Percentiles rank a stretch among this genome's conserved stretches.
These are phyloP conservation scores for Nyctanthes arbortristis DNA, from an alignment of 257 asterid species.

Conservation along the genomic window DNA sequence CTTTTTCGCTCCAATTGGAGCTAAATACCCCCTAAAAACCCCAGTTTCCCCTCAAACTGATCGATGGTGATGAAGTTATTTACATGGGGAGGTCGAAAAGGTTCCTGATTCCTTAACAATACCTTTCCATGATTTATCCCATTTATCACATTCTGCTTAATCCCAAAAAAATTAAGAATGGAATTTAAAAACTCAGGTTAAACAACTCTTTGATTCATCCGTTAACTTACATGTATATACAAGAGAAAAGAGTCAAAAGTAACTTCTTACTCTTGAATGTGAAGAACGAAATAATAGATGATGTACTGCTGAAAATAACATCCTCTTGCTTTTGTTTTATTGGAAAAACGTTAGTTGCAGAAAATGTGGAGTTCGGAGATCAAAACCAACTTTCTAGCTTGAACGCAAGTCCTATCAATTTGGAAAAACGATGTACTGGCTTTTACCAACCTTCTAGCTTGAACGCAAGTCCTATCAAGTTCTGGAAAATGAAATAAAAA, in stretches of 20 bases:
- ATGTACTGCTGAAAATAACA: constrained; percentile 61
- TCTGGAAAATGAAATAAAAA: too few relatives aligned
- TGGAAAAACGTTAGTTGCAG: neutral
- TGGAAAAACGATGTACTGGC: too few relatives aligned
- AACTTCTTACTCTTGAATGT: constrained; percentile 49
- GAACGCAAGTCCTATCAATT: too few relatives aligned
- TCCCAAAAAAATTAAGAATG: neutral
- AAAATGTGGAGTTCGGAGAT: too few relatives aligned
- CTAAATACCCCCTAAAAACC: constrained; percentile 66
- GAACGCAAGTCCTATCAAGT: too few relatives aligned
- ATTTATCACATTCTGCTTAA: constrained; percentile 59
- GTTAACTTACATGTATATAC: neutral
- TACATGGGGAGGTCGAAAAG: constrained; percentile 24
- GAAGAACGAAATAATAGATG: constrained; percentile 54
- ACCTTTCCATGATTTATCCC: constrained; percentile 43
- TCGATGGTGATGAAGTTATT: constrained; percentile 21
- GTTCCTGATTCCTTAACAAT: constrained; percentile 30
- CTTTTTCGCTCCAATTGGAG: constrained; percentile 43
- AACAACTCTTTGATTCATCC: neutral
- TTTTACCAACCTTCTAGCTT: too few relatives aligned
- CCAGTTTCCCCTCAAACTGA: constrained; percentile 51
- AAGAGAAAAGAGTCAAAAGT: neutral
- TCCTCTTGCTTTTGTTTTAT: constrained; percentile 8
- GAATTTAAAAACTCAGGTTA: constrained; percentile 9
- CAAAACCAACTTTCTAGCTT: too few relatives aligned